Conservation (phyloP, 805 yeast genomes). For the Osmozyma mogii region DNA sequence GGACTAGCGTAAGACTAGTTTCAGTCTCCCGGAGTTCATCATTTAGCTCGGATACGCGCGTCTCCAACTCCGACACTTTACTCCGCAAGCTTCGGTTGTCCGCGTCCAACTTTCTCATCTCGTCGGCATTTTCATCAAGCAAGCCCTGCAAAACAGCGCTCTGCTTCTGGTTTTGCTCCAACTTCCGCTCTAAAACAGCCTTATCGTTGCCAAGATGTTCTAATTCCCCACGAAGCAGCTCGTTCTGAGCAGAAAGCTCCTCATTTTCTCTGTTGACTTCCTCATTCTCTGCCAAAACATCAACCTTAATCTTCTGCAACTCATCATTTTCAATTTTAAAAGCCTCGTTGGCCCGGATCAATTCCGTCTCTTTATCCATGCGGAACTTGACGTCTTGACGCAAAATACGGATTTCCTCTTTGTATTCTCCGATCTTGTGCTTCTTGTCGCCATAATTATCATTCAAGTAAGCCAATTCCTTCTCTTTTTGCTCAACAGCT, state of each 20-base stretch:
- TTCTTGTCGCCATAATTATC: conserved; percentile 18
- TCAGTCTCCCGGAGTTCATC: conserved; percentile 20
- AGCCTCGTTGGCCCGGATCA: conserved; percentile 57
- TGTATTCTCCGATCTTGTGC: conserved; percentile 20
- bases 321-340: conserved; percentile 54
- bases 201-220: conserved; percentile 27
- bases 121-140: conserved; percentile 52
- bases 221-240: conserved; percentile 19
- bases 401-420: conserved; percentile 45
- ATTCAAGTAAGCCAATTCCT: conserved; percentile 16
- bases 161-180: conserved; percentile 35
- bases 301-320: conserved; percentile 14
- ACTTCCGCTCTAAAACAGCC: conserved; percentile 28
- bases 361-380: conserved; percentile 56
- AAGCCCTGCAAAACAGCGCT: conserved; percentile 49
- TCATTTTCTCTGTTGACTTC: conserved; percentile 38
- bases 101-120: conserved; percentile 46
- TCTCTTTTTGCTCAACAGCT: too few relatives aligned
- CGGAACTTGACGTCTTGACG: conserved; percentile 46
- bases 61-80: conserved; percentile 24
- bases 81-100: conserved; percentile 18
- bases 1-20: conserved; percentile 20
- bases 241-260: conserved; percentile 23
- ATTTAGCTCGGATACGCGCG: conserved; percentile 19
- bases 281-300: conserved; percentile 21